Evolutionary conservation across 1,284 basidiomycete genomes (phyloP).

Genomic region (Wolfiporia cocos): DNA sequence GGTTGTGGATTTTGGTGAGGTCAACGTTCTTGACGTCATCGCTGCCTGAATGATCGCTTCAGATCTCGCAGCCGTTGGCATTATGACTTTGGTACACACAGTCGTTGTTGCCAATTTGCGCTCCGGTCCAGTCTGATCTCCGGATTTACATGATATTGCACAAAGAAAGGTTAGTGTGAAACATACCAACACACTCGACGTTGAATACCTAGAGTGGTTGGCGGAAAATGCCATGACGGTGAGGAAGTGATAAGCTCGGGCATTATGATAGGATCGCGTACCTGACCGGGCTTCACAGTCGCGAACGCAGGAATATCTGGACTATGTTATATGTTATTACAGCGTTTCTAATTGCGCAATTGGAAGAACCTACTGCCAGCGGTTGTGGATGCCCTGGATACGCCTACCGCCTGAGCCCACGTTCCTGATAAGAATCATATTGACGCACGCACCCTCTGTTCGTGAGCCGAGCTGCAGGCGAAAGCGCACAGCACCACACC

Average conservation of each 20-base stretch:
- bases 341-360: background rate
- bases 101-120: slow-evolving; percentile 73
- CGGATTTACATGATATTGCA: background rate
- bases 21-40: slow-evolving; percentile 68
- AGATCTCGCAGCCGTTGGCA: background rate
- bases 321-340: slow-evolving; percentile 25
- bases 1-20: slow-evolving; percentile 62
- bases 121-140: slow-evolving; percentile 63
- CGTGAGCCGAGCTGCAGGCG: slow-evolving; percentile 43
- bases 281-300: slow-evolving; percentile 63
- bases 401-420: background rate
- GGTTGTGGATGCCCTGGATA: slow-evolving; percentile 56
- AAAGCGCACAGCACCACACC: background rate
- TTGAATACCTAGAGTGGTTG: slow-evolving; percentile 59
- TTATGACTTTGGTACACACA: slow-evolving; percentile 31
- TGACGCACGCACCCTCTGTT: slow-evolving; percentile 46
- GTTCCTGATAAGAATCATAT: background rate
- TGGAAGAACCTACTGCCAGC: slow-evolving; percentile 56
- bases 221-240: background rate
- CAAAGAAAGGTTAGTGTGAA: background rate
- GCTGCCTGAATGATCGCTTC: slow-evolving; percentile 32
- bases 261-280: slow-evolving; percentile 18
- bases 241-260: too few relatives aligned
- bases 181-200: slow-evolving; percentile 62
- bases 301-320: slow-evolving; percentile 63